phyloP scores from a whole-genome alignment of 106 monocot species.

The Apostasia shenzhenica region DNA sequence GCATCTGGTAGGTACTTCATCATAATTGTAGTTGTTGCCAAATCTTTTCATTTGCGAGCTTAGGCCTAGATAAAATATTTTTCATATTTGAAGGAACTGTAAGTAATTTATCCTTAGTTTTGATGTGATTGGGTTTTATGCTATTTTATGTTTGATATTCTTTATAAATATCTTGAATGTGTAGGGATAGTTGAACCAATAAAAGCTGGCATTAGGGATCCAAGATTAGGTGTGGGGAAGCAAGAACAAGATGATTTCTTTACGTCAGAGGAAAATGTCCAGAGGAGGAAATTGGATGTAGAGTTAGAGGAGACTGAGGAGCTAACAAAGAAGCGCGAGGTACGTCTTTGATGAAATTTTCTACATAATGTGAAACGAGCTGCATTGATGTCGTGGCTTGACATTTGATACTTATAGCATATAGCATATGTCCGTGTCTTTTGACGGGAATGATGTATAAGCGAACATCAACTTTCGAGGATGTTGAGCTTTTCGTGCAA shows the following conservation, averaged over 20 bases:
- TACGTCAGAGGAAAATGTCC: slow-evolving; percentile 90
- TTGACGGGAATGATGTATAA: slow-evolving; percentile 50
- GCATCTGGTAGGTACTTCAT: too few relatives aligned
- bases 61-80: too few relatives aligned
- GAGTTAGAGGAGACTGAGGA: slow-evolving; percentile 87
- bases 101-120: too few relatives aligned
- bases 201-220: slow-evolving; percentile 84
- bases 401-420: slow-evolving; percentile 31
- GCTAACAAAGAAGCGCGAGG: slow-evolving; percentile 84
- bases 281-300: slow-evolving; percentile 75
- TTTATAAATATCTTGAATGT: background rate
- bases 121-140: too few relatives aligned
- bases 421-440: slow-evolving; percentile 30
- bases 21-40: too few relatives aligned
- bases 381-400: slow-evolving; percentile 33
- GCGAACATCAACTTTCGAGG: slow-evolving; percentile 66
- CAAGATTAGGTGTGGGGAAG: slow-evolving; percentile 92
- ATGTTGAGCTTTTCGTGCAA: slow-evolving; percentile 84
- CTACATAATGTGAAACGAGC: slow-evolving; percentile 6
- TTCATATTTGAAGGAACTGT: too few relatives aligned
- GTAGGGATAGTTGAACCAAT: slow-evolving; percentile 95
- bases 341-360: slow-evolving; percentile 20
- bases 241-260: slow-evolving; percentile 99
- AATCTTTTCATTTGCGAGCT: too few relatives aligned
- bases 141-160: too few relatives aligned